Conservation (phyloP, 768 basidiomycete species). For the Amanita pseudoporphyria region DNA sequence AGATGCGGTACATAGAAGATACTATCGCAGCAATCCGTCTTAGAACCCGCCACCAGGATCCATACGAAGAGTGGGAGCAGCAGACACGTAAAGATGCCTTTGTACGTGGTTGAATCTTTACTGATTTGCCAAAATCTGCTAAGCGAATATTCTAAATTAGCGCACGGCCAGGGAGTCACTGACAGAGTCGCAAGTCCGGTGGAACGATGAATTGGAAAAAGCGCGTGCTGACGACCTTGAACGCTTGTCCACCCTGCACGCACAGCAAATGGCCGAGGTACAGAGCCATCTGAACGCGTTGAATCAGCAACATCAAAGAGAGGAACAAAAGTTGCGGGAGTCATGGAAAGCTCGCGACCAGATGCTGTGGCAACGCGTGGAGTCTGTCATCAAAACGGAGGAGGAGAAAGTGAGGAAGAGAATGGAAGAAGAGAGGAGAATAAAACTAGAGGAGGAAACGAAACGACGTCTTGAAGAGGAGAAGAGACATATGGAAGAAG, state of each 20-base stretch:
- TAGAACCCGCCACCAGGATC: conserved; percentile 41
- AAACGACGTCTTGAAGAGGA: conserved; percentile 34
- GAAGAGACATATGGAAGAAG: conserved; percentile 34
- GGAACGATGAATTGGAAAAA: conserved; percentile 37
- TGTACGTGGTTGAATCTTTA: conserved; percentile 22
- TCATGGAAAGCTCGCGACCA: conserved; percentile 46
- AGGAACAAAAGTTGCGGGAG: conserved; percentile 33
- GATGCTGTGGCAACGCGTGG: conserved; percentile 47
- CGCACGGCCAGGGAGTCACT: conserved; percentile 35
- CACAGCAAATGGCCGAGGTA: conserved; percentile 44
- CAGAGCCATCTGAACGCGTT: conserved; percentile 33
- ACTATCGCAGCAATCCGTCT: conserved; percentile 43
- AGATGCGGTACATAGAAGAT: conserved; percentile 36
- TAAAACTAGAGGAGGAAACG: conserved; percentile 37
- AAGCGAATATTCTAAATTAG: conserved; percentile 16
- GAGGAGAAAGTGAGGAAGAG: conserved; percentile 46
- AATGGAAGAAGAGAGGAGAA: conserved; percentile 48
- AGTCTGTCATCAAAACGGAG: conserved; percentile 51
- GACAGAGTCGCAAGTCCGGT: conserved; percentile 20
- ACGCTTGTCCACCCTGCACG: conserved; percentile 29
- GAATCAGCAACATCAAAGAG: conserved; percentile 32
- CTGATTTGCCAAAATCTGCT: background rate
- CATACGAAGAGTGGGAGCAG: conserved; percentile 50
- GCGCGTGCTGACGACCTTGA: conserved; percentile 24
- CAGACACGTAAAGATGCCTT: conserved; percentile 41